phyloP scores from a whole-genome alignment of 108 stramenopile species.

The Cyclotella kingstonii region DNA sequence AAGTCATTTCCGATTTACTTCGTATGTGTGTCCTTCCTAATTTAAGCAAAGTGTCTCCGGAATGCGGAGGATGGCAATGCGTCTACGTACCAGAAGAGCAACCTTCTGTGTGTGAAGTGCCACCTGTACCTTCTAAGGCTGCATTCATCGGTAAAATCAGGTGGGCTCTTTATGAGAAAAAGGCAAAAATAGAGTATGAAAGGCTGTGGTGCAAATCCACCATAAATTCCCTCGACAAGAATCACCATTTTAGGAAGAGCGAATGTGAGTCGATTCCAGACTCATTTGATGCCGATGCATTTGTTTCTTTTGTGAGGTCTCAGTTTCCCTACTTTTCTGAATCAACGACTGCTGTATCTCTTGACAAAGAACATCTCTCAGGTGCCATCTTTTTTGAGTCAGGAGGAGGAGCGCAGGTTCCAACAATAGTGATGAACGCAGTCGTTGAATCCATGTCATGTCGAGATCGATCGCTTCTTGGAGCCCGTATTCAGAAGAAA shows the following conservation, averaged over 20 bases:
- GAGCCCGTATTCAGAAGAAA: slow-evolving; percentile 37
- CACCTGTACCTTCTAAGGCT: slow-evolving; percentile 72
- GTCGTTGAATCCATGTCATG: slow-evolving; percentile 40
- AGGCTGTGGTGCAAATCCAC: slow-evolving; percentile 1
- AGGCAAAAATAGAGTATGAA: slow-evolving; percentile 26
- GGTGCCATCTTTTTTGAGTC: slow-evolving; percentile 75
- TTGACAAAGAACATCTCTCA: not conserved
- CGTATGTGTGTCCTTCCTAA: slow-evolving; percentile 72
- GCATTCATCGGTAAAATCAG: slow-evolving; percentile 74
- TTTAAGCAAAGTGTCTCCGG: slow-evolving; percentile 1
- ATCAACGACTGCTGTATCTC: too few species aligned
- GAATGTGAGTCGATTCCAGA: slow-evolving; percentile 25
- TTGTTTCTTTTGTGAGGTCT: slow-evolving; percentile 51
- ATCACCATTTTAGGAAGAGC: not conserved
- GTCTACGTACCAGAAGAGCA: slow-evolving; percentile 28
- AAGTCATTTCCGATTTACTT: slow-evolving; percentile 71
- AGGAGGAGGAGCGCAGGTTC: slow-evolving; percentile 85
- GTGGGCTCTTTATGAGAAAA: slow-evolving; percentile 78
- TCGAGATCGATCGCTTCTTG: slow-evolving; percentile 64
- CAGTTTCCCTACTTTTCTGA: slow-evolving; percentile 71
- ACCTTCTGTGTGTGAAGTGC: not conserved
- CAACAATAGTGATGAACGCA: slow-evolving; percentile 50
- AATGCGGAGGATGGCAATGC: slow-evolving; percentile 65
- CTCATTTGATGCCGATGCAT: slow-evolving; percentile 10
- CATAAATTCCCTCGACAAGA: too few species aligned